A percentile compares a stretch with the other conserved stretches of the same genome.
Conservation (phyloP, 148 eudicot genomes). For the Polygonum aviculare region DNA sequence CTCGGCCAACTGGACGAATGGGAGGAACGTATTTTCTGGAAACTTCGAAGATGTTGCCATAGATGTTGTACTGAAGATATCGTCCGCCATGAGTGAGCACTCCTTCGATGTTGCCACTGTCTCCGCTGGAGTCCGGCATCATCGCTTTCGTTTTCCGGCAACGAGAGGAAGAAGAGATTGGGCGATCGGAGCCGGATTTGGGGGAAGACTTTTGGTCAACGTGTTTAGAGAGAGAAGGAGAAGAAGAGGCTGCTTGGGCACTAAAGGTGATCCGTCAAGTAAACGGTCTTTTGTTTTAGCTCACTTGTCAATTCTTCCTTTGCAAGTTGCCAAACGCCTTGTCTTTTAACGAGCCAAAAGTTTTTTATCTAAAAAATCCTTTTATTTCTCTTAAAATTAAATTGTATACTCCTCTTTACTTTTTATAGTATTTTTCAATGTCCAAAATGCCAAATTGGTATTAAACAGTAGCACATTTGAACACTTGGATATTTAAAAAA, state of each 20-base stretch:
- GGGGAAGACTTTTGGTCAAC: neutral
- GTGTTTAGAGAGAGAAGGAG: neutral
- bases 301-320: neutral
- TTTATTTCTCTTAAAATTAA: too few relatives aligned
- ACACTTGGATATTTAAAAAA: too few relatives aligned
- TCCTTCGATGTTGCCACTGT: constrained; percentile 26
- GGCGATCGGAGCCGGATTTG: neutral
- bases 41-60: constrained; percentile 67
- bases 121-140: constrained; percentile 1
- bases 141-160: neutral
- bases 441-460: too few relatives aligned
- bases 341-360: neutral
- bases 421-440: too few relatives aligned
- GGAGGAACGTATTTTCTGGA: constrained; percentile 72
- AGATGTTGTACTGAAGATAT: constrained; percentile 59
- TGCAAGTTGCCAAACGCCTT: neutral
- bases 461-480: too few relatives aligned
- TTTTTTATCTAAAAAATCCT: too few relatives aligned
- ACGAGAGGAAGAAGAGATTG: neutral
- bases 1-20: constrained; percentile 70
- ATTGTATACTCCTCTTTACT: too few relatives aligned
- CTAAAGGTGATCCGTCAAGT: neutral
- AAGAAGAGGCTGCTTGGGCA: neutral
- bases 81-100: constrained; percentile 46
- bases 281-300: neutral